Evolutionary conservation across 164 flowering plant species (phyloP), one percentile per base, ranked within the genome.

Genomic region (Houttuynia cordata): DNA sequence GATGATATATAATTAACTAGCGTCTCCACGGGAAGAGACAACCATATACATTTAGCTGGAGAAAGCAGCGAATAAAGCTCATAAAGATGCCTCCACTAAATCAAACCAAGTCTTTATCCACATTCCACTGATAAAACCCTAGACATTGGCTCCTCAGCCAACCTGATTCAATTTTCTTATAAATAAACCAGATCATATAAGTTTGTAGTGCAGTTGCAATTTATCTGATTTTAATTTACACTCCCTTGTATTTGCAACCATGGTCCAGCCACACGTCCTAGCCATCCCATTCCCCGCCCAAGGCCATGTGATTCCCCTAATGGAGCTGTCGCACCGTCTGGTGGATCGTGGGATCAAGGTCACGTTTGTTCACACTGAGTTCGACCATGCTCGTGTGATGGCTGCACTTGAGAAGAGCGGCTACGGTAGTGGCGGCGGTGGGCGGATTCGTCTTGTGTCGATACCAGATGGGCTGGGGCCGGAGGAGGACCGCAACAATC

Each of bases 341-440:
- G 74, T 61, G 24, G 50, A 59, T 24, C 68, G 54, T 24, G 76
- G 79, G 0, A 24, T 72, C 53, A 65, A 57, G 23, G 67, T 75
- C 49, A 75, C 73, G 30, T 68, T 71, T 58, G 75, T 71, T 10
- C 63, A 60, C 70, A 66, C 71, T 0, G 71, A 75, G 20, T 57
- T 22, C 66, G 56, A 45, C 21, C 73, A 71, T 24, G 62, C 23
- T 0, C 57, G 60, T 25, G 21, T 73, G 1, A 13, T 59, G n/a
- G 65, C 59, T 15, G 58, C 52, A 8, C 49, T 37, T 4, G n/a
- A 42, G 25, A 39, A 62, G 34, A 20, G 18, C 49, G 24, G 10
- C 25, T 3, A 17, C 49, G 24, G 47, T 30, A 2, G 18, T 30
- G 24, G 47, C 34, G 13, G 18, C 19, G 6, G 17, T 18, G 30